These are phyloP conservation scores for Cryptococcus sp. DNA, from an alignment of 1,284 basidiomycete genomes.

Conservation along the genomic window DNA sequence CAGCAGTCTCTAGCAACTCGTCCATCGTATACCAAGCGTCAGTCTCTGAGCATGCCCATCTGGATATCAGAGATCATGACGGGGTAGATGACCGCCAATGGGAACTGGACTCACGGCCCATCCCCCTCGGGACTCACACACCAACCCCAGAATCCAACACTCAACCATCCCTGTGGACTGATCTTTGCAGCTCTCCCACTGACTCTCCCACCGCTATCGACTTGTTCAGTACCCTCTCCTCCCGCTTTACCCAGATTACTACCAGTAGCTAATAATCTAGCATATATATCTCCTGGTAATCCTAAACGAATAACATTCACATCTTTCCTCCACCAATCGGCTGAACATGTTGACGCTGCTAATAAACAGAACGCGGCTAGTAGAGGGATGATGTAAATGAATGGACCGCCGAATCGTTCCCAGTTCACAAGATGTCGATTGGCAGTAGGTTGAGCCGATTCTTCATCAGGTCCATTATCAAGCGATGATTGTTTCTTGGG, in stretches of 20 bases:
- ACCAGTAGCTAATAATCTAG: conserved; percentile 2
- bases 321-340: conserved; percentile 12
- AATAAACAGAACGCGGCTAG: conserved; percentile 9
- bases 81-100: no score
- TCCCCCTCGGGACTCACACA: conserved; percentile 11
- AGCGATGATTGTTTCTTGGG: background rate
- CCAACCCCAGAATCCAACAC: conserved; percentile 30
- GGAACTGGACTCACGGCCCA: conserved; percentile 7
- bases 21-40: conserved; percentile 19
- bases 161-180: conserved; percentile 7
- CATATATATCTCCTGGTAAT: conserved; percentile 7
- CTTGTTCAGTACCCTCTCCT: background rate
- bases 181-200: background rate
- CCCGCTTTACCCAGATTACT: background rate
- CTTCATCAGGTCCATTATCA: background rate
- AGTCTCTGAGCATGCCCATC: conserved; percentile 14
- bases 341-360: conserved; percentile 15
- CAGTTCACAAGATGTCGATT: background rate
- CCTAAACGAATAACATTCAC: conserved; percentile 11
- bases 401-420: background rate
- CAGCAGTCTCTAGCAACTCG: conserved; percentile 6
- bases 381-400: conserved; percentile 6
- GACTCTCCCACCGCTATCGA: background rate
- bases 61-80: conserved; percentile 1
- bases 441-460: no score